phyloP scores from a whole-genome alignment of 2,329 filamentous ascomycete species.

The Arthrobotrys musiformis region DNA sequence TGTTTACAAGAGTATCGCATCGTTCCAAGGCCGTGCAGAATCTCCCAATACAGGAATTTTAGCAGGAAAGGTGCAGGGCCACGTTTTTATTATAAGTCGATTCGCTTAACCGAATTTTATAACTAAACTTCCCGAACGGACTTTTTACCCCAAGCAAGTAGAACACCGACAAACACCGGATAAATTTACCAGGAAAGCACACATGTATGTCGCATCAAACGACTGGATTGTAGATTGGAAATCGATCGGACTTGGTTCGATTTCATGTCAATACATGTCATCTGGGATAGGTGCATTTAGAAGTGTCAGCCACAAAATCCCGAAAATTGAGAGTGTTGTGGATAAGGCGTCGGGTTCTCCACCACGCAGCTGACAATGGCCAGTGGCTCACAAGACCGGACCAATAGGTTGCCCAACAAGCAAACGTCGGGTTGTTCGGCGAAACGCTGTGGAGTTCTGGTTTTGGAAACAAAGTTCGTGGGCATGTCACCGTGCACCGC shows the following conservation, averaged over 20 bases:
- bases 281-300: not conserved
- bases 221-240: not conserved
- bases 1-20: conserved; percentile 9
- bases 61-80: conserved; percentile 39
- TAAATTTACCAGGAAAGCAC: conserved; percentile 35
- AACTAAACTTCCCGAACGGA: conserved; percentile 49
- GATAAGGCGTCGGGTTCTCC: not conserved
- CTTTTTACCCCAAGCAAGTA: conserved; percentile 17
- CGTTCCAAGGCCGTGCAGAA: conserved; percentile 7
- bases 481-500: conserved; percentile 7
- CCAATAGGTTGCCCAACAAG: no score
- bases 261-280: no score
- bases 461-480: conserved; percentile 4
- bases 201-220: conserved; percentile 27
- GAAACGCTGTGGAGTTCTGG: not conserved
- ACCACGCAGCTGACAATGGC: not conserved
- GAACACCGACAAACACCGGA: conserved; percentile 38
- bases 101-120: conserved; percentile 53
- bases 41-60: conserved; percentile 26
- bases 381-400: not conserved
- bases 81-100: conserved; percentile 48
- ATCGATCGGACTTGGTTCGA: not conserved
- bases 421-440: not conserved
- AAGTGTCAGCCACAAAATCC: not conserved
- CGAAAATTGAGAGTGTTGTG: not conserved